Conservation (phyloP, 257 asterid species). For the Nicotiana sylvestris region DNA sequence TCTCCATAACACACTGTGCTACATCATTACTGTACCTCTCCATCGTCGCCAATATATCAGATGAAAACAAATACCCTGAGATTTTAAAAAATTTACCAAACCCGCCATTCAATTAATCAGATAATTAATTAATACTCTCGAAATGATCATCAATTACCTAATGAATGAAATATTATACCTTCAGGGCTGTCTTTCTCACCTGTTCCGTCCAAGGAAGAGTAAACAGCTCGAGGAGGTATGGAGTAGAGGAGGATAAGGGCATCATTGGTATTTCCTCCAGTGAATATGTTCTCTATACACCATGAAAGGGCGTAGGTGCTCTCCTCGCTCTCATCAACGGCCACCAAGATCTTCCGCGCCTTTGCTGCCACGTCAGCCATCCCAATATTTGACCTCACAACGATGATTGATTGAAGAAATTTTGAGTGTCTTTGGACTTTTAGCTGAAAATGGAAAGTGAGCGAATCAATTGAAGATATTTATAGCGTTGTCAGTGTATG, state of each 20-base stretch:
- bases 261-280: slow-evolving; percentile 31
- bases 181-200: slow-evolving; percentile 32
- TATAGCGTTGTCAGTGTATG: slow-evolving; percentile 11
- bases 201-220: slow-evolving; percentile 47
- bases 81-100: neutral
- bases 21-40: slow-evolving; percentile 47
- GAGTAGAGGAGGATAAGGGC: slow-evolving; percentile 53
- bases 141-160: neutral
- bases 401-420: neutral
- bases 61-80: slow-evolving; percentile 48
- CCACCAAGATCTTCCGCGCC: slow-evolving; percentile 53
- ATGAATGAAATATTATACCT: neutral
- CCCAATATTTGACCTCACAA: neutral
- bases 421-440: neutral
- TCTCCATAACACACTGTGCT: slow-evolving; percentile 41
- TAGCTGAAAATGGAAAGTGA: neutral
- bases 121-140: too few relatives aligned
- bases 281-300: slow-evolving; percentile 48
- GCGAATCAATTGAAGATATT: neutral
- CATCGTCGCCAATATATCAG: slow-evolving; percentile 39
- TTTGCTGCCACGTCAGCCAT: slow-evolving; percentile 29
- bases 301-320: slow-evolving; percentile 63
- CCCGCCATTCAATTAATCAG: neutral
- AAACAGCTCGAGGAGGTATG: slow-evolving; percentile 34
- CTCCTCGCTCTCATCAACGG: slow-evolving; percentile 72